Evolutionary conservation across 768 basidiomycete species (phyloP).

Genomic region (Rhodosporidiobolus sp.): DNA sequence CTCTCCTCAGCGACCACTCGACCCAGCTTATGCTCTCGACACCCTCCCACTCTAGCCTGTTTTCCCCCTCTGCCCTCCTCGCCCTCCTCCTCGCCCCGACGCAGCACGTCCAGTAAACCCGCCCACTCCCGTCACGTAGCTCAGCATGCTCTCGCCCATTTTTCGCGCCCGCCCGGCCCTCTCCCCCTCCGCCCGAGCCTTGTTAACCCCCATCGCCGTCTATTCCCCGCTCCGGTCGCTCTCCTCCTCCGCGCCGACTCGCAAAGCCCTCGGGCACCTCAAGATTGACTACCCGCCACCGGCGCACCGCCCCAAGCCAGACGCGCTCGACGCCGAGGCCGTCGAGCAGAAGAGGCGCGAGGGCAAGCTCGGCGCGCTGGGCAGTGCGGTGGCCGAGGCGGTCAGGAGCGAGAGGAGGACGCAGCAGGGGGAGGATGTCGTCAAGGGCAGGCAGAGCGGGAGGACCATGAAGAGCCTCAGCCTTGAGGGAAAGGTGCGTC

Average conservation of each 20-base stretch:
- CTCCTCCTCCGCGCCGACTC: not conserved
- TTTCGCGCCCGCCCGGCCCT: not conserved
- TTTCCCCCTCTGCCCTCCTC: not conserved
- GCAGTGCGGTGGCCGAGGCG: not conserved
- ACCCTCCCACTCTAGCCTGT: not conserved
- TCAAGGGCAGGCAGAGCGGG: not conserved
- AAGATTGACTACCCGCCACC: not conserved
- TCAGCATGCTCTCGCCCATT: not conserved
- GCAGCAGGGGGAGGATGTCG: not conserved
- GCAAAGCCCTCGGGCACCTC: not conserved
- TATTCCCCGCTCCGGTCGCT: not conserved
- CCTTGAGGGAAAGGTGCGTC: not conserved
- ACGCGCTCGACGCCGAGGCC: too few species aligned
- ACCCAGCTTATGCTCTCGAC: not conserved
- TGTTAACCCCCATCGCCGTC: not conserved
- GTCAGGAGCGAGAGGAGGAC: not conserved
- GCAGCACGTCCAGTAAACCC: constrained; percentile 4
- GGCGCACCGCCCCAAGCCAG: too few species aligned
- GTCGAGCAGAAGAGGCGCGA: too few species aligned
- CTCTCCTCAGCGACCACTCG: not conserved
- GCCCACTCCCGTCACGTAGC: not conserved
- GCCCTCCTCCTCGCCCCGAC: not conserved
- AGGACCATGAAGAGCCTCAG: constrained; percentile 5
- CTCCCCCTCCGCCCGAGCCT: not conserved
- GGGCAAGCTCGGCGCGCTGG: too few species aligned